phyloP scores from a whole-genome alignment of 257 asterid species.

The Forsythia viridissima region DNA sequence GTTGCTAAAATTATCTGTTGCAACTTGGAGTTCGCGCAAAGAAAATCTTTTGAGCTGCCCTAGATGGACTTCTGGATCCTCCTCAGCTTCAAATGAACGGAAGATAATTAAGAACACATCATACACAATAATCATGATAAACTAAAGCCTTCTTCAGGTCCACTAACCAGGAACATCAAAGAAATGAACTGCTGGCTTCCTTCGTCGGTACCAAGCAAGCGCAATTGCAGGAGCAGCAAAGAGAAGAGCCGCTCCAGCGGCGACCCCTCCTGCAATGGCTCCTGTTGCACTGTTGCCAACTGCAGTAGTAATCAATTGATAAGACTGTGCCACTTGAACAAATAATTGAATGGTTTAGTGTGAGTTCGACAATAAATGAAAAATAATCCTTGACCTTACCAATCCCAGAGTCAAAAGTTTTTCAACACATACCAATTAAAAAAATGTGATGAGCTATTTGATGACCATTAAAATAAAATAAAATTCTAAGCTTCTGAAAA shows the following conservation, averaged over 20 bases:
- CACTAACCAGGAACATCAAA: conserved; percentile 58
- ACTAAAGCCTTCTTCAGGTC: conserved; percentile 4
- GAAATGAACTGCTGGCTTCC: conserved; percentile 48
- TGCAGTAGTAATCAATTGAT: conserved; percentile 28
- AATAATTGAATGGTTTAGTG: not conserved
- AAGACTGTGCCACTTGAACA: conserved; percentile 12
- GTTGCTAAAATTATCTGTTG: conserved; percentile 41
- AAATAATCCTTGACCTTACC: not conserved
- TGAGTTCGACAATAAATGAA: conserved; percentile 4
- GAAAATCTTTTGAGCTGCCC: conserved; percentile 48
- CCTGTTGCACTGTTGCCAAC: conserved; percentile 53
- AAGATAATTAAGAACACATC: conserved; percentile 17
- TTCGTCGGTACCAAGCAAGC: conserved; percentile 48
- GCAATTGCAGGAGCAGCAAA: conserved; percentile 56
- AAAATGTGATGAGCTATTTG: not conserved
- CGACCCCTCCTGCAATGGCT: conserved; percentile 56
- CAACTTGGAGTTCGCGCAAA: conserved; percentile 43
- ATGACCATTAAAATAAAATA: not conserved
- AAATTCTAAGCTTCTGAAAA: not conserved
- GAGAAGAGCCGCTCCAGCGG: conserved; percentile 56
- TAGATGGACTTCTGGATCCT: conserved; percentile 47
- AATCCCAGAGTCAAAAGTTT: not conserved
- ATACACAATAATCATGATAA: not conserved
- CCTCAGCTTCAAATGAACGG: conserved; percentile 41
- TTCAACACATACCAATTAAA: not conserved